These are phyloP conservation scores for Fraxinus ornus DNA, from an alignment of 305 asterid genomes.

Conservation along the genomic window DNA sequence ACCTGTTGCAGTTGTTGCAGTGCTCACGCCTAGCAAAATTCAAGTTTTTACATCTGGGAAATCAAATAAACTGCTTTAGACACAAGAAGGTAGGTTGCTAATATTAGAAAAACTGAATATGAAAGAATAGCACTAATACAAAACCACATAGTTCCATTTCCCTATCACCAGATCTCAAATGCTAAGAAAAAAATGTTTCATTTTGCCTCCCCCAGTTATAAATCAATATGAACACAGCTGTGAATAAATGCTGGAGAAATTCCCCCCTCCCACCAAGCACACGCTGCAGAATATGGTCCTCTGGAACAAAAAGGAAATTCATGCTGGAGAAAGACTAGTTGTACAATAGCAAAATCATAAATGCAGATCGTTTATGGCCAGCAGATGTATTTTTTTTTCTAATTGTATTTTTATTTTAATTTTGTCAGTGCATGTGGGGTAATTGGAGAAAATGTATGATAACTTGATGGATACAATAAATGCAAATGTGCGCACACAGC, in stretches of 20 bases:
- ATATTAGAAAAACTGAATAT: background rate
- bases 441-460: background rate
- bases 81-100: background rate
- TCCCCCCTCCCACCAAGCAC: background rate
- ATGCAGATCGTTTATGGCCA: background rate
- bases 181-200: background rate
- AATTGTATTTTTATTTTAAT: background rate
- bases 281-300: background rate
- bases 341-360: background rate
- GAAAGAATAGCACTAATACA: background rate
- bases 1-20: slow-evolving; percentile 85
- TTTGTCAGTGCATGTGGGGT: background rate
- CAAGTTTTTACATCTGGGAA: slow-evolving; percentile 75
- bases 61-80: slow-evolving; percentile 18
- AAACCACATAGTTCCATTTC: background rate
- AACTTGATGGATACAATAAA: background rate
- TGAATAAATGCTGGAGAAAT: background rate
- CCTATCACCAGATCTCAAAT: background rate
- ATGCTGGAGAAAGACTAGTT: background rate
- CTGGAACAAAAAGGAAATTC: background rate
- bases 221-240: background rate
- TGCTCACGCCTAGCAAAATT: slow-evolving; percentile 86
- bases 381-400: background rate
- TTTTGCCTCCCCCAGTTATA: slow-evolving; percentile 1
- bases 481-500: background rate